These are phyloP conservation scores for Piper betle DNA, from an alignment of 164 flowering plant genomes.

Conservation along the genomic window DNA sequence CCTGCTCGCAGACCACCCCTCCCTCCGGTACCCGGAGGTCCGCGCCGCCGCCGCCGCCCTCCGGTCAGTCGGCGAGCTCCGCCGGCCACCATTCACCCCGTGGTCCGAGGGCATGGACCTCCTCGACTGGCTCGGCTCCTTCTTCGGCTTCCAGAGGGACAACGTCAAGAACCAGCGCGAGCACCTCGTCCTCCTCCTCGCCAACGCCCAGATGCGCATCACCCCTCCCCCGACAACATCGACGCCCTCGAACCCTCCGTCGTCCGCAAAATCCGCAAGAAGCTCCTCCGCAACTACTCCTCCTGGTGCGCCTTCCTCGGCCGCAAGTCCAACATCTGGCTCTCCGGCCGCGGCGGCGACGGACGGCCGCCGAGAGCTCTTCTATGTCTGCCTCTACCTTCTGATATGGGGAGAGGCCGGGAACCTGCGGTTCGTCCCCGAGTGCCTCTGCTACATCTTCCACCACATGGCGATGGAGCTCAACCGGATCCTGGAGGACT, in stretches of 20 bases:
- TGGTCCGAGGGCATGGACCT: conserved; percentile 49
- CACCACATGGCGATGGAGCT: conserved; percentile 80
- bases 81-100: conserved; percentile 37
- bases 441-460: conserved; percentile 71
- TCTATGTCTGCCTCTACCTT: conserved; percentile 49
- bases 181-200: conserved; percentile 78
- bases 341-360: conserved; percentile 18
- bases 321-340: conserved; percentile 25
- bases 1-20: conserved; percentile 70
- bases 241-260: conserved; percentile 50
- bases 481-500: conserved; percentile 46
- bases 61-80: conserved; percentile 46
- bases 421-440: conserved; percentile 69
- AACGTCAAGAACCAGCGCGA: conserved; percentile 84
- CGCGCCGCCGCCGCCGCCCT: conserved; percentile 74
- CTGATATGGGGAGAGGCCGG: conserved; percentile 92
- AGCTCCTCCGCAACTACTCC: conserved; percentile 56
- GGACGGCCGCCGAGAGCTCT: conserved; percentile 38
- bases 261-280: conserved; percentile 45
- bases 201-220: conserved; percentile 89
- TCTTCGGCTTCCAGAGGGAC: conserved; percentile 83
- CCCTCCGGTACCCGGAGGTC: conserved; percentile 73
- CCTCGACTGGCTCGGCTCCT: conserved; percentile 79
- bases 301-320: conserved; percentile 77
- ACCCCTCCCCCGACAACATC: conserved; percentile 39